Conservation (phyloP, 768 basidiomycete genomes). For the Phallus indusiatus region DNA sequence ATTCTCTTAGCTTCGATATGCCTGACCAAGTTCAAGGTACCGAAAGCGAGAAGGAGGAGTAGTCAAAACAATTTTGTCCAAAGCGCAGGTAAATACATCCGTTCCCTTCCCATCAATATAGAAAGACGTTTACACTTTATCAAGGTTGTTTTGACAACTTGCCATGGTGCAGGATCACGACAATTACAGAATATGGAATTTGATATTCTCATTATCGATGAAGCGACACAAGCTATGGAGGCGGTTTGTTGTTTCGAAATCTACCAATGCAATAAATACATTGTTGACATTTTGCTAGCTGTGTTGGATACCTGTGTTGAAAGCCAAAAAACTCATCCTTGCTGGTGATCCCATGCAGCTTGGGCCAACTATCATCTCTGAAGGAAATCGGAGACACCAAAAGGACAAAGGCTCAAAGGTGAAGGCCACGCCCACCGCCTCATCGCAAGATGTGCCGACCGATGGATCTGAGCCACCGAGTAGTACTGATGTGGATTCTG, state of each 20-base stretch:
- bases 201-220: constrained; percentile 93
- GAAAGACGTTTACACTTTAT: background rate
- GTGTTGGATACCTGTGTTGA: constrained; percentile 94
- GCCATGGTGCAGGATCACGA: constrained; percentile 84
- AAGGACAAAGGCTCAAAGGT: background rate
- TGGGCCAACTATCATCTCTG: constrained; percentile 82
- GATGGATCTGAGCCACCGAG: background rate
- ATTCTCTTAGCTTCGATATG: background rate
- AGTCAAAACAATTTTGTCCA: constrained; percentile 66
- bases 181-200: constrained; percentile 72
- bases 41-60: constrained; percentile 82
- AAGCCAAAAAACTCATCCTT: constrained; percentile 79
- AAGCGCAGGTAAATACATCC: constrained; percentile 50
- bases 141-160: constrained; percentile 87
- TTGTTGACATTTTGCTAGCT: constrained; percentile 33
- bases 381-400: constrained; percentile 28
- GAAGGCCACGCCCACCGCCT: background rate
- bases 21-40: constrained; percentile 42
- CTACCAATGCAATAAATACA: background rate
- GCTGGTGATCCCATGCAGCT: constrained; percentile 96
- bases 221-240: constrained; percentile 95
- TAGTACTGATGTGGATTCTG: background rate
- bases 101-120: background rate
- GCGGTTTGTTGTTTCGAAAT: constrained; percentile 45
- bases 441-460: background rate